Evolutionary conservation across 352 stramenopile genomes (phyloP).

Genomic region (Elongisporangium prolatum): DNA sequence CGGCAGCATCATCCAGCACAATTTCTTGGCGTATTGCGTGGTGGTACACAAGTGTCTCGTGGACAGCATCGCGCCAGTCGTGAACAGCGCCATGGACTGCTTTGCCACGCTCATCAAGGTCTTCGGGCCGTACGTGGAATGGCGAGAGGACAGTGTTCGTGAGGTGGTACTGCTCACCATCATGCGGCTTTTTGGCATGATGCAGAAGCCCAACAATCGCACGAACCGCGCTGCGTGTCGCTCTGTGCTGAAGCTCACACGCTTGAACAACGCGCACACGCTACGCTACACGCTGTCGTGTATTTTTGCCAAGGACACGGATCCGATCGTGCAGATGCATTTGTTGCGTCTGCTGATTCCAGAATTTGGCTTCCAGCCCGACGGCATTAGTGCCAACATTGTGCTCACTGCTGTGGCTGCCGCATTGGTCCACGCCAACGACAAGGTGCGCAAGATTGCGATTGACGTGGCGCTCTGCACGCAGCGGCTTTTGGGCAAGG

Average conservation of each 20-base stretch:
- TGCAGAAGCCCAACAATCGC: constrained; percentile 77
- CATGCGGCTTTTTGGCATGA: constrained; percentile 51
- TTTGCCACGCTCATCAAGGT: constrained; percentile 70
- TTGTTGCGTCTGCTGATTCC: constrained; percentile 66
- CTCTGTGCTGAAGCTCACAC: constrained; percentile 69
- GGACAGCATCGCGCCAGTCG: constrained; percentile 70
- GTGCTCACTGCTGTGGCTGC: constrained; percentile 45
- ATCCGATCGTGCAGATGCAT: constrained; percentile 78
- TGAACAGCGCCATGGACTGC: constrained; percentile 66
- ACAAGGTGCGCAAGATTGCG: constrained; percentile 66
- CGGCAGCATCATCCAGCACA: constrained; percentile 48
- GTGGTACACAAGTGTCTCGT: constrained; percentile 50
- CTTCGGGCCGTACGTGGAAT: constrained; percentile 71
- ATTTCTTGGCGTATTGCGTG: constrained; percentile 63
- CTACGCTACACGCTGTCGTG: constrained; percentile 71
- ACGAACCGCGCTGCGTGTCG: constrained; percentile 73
- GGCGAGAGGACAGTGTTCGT: constrained; percentile 52
- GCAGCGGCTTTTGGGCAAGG: constrained; percentile 69
- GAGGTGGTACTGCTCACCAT: constrained; percentile 64
- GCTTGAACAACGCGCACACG: constrained; percentile 56
- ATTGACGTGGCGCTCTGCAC: constrained; percentile 76
- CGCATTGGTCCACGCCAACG: constrained; percentile 52
- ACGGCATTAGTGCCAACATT: constrained; percentile 52
- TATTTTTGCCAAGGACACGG: constrained; percentile 64
- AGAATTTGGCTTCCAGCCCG: constrained; percentile 71